A percentile compares a stretch with the other conserved stretches of the same genome.
Evolutionary conservation across 2,329 filamentous ascomycete species (phyloP).

Genomic region (Coniochaeta pulveracea): DNA sequence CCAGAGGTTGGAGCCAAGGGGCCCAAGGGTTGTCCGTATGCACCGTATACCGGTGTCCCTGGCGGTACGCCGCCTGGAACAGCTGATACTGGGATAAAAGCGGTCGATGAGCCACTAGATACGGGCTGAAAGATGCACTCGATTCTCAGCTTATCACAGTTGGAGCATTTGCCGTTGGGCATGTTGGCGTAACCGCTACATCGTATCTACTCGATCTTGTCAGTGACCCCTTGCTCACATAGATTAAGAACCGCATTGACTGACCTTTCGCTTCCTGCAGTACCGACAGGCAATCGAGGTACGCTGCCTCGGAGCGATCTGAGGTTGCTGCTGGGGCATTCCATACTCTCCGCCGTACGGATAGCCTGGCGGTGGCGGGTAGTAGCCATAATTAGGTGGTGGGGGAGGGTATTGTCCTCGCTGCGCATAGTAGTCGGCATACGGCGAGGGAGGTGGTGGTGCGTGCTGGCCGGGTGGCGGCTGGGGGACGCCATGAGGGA

Average conservation of each 20-base stretch:
- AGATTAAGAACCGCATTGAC: too few species aligned
- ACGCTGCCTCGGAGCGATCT: slow-evolving; percentile 44
- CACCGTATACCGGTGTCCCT: slow-evolving; percentile 43
- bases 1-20: slow-evolving; percentile 7
- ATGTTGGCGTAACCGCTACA: slow-evolving; percentile 50
- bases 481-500: too few species aligned
- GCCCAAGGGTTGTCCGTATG: slow-evolving; percentile 43
- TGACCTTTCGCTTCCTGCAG: slow-evolving; percentile 49
- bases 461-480: too few species aligned
- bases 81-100: slow-evolving; percentile 47
- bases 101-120: slow-evolving; percentile 41
- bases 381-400: slow-evolving; percentile 16
- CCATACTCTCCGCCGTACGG: slow-evolving; percentile 18
- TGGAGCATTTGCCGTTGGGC: slow-evolving; percentile 47
- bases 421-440: slow-evolving; percentile 2
- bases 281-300: slow-evolving; percentile 51
- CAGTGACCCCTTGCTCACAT: too few species aligned
- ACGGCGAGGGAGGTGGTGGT: not conserved
- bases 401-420: not conserved
- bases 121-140: slow-evolving; percentile 52
- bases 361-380: slow-evolving; percentile 13
- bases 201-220: slow-evolving; percentile 37
- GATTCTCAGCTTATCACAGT: slow-evolving; percentile 50
- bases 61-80: slow-evolving; percentile 46
- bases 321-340: slow-evolving; percentile 26